A percentile compares a stretch with the other conserved stretches of the same genome.
phyloP scores from a whole-genome alignment of 176 grass and related monocot species.

The Coix lacrymajobi region DNA sequence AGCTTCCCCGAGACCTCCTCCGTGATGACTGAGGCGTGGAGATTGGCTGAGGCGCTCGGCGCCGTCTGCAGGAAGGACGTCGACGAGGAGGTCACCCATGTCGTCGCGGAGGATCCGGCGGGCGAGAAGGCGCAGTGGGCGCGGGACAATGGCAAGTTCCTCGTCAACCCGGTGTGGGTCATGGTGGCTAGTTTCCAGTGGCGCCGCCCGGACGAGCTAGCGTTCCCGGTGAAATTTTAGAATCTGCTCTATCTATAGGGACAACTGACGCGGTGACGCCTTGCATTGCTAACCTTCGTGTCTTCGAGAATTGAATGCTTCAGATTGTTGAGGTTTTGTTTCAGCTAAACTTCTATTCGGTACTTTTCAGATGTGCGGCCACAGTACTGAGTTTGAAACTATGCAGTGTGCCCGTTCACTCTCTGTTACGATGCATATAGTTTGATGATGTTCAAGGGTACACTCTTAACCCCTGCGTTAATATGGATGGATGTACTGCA shows the following conservation, averaged over 20 bases:
- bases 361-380: no score
- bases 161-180: conserved; percentile 44
- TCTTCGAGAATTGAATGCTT: background rate
- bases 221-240: conserved; percentile 13
- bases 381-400: background rate
- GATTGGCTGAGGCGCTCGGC: conserved; percentile 44
- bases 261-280: no score
- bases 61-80: conserved; percentile 40
- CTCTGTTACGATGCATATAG: no score
- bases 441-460: no score
- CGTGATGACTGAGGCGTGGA: conserved; percentile 40
- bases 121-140: conserved; percentile 53
- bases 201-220: conserved; percentile 34
- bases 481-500: no score
- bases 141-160: conserved; percentile 37
- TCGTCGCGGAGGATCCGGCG: conserved; percentile 27
- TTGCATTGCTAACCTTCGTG: no score
- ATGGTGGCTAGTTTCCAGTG: conserved; percentile 46
- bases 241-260: no score
- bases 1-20: conserved; percentile 23
- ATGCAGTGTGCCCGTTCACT: no score
- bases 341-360: no score
- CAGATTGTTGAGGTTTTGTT: background rate
- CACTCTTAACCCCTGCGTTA: no score
- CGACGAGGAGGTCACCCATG: conserved; percentile 47